A percentile compares a stretch with the other conserved stretches of the same genome.
phyloP scores from a whole-genome alignment of 2,329 filamentous ascomycete species.

The Xylariaceae sp. region DNA sequence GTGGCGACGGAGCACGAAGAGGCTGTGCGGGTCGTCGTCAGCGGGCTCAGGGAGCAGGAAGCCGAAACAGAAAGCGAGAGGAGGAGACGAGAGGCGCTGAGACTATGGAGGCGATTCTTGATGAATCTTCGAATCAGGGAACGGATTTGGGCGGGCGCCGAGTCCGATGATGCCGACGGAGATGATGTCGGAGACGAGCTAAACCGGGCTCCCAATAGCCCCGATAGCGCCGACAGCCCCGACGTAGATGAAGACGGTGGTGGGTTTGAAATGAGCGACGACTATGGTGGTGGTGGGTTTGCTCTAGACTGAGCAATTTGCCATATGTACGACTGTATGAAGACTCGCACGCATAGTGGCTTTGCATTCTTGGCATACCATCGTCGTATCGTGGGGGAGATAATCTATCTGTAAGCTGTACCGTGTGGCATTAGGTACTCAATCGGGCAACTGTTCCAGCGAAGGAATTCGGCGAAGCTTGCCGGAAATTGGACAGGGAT shows the following conservation, averaged over 20 bases:
- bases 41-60: conserved; percentile 62
- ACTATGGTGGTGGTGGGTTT: conserved; percentile 37
- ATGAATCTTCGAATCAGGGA: conserved; percentile 73
- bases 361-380: too few species aligned
- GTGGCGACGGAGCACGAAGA: conserved; percentile 69
- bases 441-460: too few species aligned
- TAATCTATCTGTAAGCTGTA: too few species aligned
- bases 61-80: conserved; percentile 61
- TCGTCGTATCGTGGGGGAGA: too few species aligned
- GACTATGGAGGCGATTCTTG: conserved; percentile 72
- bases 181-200: conserved; percentile 29
- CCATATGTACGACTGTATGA: too few species aligned
- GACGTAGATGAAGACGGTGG: conserved; percentile 37
- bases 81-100: conserved; percentile 57
- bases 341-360: too few species aligned
- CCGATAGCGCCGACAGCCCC: conserved; percentile 29
- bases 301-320: conserved; percentile 32
- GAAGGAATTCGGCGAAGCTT: too few species aligned
- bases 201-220: conserved; percentile 23
- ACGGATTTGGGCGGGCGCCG: conserved; percentile 61
- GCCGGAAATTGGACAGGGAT: too few species aligned
- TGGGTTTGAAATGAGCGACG: conserved; percentile 39
- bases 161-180: conserved; percentile 44
- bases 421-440: too few species aligned
- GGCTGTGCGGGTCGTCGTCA: conserved; percentile 66